Evolutionary conservation across 495 filamentous ascomycete species (phyloP), one percentile per base, ranked within the genome.

Genomic region (Hypomontagnella monticulosa): DNA sequence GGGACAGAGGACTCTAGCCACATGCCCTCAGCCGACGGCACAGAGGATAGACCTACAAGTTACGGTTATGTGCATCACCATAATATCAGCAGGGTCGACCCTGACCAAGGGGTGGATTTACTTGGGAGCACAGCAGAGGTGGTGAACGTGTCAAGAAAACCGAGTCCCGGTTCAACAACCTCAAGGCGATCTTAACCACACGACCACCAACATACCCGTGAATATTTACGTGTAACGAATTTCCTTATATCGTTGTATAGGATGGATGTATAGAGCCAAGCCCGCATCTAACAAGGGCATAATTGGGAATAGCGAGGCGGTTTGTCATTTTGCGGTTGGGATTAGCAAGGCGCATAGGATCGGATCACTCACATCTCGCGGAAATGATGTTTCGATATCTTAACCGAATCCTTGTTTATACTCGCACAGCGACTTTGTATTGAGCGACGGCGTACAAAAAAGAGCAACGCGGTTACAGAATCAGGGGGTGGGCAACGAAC

Each of bases 51-150:
- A 30, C 86, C 88, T 2, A 84, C 88, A 2, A 91, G 83, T 67
- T 81, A 88, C 67, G 91, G 91, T 0, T 88, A 87, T 66, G 91
- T 94, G n/a, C 80, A 89, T 34, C 88, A 91, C 27, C 87, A 91
- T 57, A 87, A 81, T 61, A 82, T 85, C 32, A 85, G 76, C 63
- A 77, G 78, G 30, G 80, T 87, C n/a, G 83, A 87, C 41, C 81
- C 82, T 0, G 77, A 69, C 15, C 76, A 81, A 37, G 38, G 60
- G 23, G 57, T 70, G 37, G 75, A 81, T 43, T 71, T 80, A 27
- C 61, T 83, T 10, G 80, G 78, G 15, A 80, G 73, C 40, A 70
- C 82, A 27, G 83, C 83, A 36, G 85, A 88, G 76, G 77, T 85
- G 57, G 81, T 81, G 7, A 68, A 78, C 36, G 73, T 71, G 44